Base-by-base conservation (phyloP, 495 filamentous ascomycete genomes). In the Podospora conica region DNA sequence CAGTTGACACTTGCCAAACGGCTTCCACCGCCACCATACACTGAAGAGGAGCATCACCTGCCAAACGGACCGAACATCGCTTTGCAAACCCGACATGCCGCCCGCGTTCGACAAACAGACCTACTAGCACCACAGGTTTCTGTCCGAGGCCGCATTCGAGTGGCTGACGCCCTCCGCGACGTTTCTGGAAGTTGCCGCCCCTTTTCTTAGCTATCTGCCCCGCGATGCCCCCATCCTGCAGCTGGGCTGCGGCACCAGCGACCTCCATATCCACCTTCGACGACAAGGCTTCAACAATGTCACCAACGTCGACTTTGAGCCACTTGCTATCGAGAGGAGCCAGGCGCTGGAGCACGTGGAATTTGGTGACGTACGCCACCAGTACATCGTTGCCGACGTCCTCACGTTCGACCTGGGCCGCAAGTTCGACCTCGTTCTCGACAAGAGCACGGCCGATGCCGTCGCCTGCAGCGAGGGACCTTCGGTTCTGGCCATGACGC, bases 241-340 rank as follows among this genome's bases (percentile, higher is more conserved):
- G 23, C 28, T 80, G 4, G 79, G 79, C 33, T 74, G 69, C 9
- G 79, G 79, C 20, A 81, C 78, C 0, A 80, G 78, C 65, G 77
- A 81, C 53, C 55, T 81, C 29, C 78, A 80, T 21, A 74, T 68
- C 53, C 70, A 70, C 57, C 68, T 81, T 9, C 74, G 77, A 4
- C 29, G 23, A 6, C 58, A 53, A 10, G 75, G 75, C 4, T 77
- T 75, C 54, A 8, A 53, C 3, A 68, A 79, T 66, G 70, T 81
- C 54, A 78, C 75, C 2, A 80, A 81, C 55, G 65, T 76, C 57
- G 79, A 81, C 69, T 81, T 76, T 67, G 78, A 80, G 58, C 77
- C 77, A 1, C 63, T 79, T 18, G 78, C 79, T 15, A 66, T 77
- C 4, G 75, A 76, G 23, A 68, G 74, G 3, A 75, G 76, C 0